phyloP scores from a whole-genome alignment of 2,329 filamentous ascomycete species.

The Beauveria australis region DNA sequence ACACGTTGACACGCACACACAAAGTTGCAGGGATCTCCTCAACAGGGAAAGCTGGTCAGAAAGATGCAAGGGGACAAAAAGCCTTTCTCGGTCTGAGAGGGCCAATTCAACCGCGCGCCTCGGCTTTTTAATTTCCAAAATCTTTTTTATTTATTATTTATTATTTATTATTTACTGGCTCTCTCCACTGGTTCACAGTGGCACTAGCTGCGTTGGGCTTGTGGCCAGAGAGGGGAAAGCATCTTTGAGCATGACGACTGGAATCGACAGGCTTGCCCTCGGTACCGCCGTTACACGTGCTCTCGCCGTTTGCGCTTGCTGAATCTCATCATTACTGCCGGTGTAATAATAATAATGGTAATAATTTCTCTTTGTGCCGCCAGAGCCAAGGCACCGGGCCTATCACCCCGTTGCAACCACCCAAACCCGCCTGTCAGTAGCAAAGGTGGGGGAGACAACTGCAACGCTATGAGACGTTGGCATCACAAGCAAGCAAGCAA shows the following conservation, averaged over 20 bases:
- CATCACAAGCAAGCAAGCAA: constrained; percentile 8
- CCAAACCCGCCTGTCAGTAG: background rate
- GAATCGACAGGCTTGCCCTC: too few relatives aligned
- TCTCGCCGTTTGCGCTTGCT: too few relatives aligned
- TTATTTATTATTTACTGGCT: background rate
- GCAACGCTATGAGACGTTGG: background rate
- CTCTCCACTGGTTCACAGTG: background rate
- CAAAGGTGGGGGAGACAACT: background rate
- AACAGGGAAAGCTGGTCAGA: background rate
- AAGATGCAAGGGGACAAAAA: background rate
- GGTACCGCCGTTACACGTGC: too few relatives aligned
- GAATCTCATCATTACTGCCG: too few relatives aligned
- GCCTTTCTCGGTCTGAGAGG: background rate
- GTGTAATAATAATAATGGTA: too few relatives aligned
- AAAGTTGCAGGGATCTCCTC: background rate
- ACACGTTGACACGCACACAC: background rate
- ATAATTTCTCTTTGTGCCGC: too few relatives aligned
- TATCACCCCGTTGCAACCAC: background rate
- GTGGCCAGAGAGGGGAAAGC: too few relatives aligned
- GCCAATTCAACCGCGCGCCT: constrained; percentile 8
- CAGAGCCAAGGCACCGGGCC: background rate
- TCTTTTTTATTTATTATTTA: background rate
- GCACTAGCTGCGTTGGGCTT: too few relatives aligned
- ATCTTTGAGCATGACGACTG: background rate
- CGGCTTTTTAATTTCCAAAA: background rate